phyloP scores from a whole-genome alignment of 805 yeast genomes.

The Pachysolen tannophilus region DNA sequence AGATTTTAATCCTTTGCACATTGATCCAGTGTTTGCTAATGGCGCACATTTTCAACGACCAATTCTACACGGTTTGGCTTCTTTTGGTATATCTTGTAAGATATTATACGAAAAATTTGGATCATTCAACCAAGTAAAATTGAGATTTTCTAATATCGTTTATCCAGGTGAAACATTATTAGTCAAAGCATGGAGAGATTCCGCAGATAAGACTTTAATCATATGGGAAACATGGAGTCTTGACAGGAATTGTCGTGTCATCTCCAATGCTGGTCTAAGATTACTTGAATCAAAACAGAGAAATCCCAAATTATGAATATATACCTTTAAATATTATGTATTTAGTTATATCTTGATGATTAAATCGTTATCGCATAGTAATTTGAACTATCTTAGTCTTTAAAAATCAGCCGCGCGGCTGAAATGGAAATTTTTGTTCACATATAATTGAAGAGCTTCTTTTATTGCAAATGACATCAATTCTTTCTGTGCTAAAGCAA shows the following conservation, averaged over 20 bases:
- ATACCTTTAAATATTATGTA: too few relatives aligned
- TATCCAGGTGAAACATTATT: slow-evolving; percentile 89
- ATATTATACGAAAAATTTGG: slow-evolving; percentile 76
- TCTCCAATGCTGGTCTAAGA: slow-evolving; percentile 82
- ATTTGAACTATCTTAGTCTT: too few relatives aligned
- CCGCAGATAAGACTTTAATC: slow-evolving; percentile 52
- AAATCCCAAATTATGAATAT: too few relatives aligned
- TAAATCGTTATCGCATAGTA: too few relatives aligned
- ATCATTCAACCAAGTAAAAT: slow-evolving; percentile 74
- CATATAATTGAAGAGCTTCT: too few relatives aligned
- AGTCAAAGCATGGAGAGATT: slow-evolving; percentile 73
- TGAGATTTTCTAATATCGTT: slow-evolving; percentile 83
- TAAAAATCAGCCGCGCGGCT: too few relatives aligned
- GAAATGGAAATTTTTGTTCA: too few relatives aligned
- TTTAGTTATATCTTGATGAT: too few relatives aligned
- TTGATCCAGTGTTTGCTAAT: slow-evolving; percentile 85
- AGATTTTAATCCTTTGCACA: slow-evolving; percentile 91
- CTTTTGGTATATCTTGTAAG: slow-evolving; percentile 77
- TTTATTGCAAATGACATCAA: too few relatives aligned
- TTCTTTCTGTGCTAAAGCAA: too few relatives aligned
- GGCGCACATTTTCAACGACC: slow-evolving; percentile 83
- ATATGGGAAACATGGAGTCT: slow-evolving; percentile 76
- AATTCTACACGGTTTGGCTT: slow-evolving; percentile 87
- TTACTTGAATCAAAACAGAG: too few relatives aligned
- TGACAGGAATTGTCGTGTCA: slow-evolving; percentile 71